A percentile compares a stretch with the other conserved stretches of the same genome.
phyloP scores from a whole-genome alignment of 176 grass and related monocot species.

The Areca catechu region DNA sequence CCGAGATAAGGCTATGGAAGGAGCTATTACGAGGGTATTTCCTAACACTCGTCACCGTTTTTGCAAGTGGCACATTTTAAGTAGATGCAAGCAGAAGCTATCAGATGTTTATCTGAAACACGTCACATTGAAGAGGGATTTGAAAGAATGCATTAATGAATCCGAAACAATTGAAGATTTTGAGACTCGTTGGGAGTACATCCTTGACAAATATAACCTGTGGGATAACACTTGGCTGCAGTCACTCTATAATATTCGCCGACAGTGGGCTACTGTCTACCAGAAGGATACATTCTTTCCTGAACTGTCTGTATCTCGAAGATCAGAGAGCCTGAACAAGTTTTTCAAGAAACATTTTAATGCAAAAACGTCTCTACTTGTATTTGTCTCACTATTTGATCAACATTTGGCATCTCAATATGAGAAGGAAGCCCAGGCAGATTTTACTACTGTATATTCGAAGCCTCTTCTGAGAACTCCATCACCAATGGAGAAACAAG shows the following conservation, averaged over 20 bases:
- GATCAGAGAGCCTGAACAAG: conserved; percentile 43
- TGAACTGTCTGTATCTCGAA: conserved; percentile 26
- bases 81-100: conserved; percentile 44
- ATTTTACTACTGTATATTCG: conserved; percentile 33
- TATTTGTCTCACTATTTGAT: conserved; percentile 39
- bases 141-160: conserved; percentile 34
- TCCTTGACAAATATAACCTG: conserved; percentile 41
- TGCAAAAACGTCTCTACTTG: conserved; percentile 34
- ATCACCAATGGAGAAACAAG: conserved; percentile 48
- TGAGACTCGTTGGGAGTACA: conserved; percentile 41
- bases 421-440: conserved; percentile 49
- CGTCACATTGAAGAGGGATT: conserved; percentile 32
- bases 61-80: conserved; percentile 47
- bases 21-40: conserved; percentile 45
- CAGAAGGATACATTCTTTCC: conserved; percentile 44
- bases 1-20: conserved; percentile 49
- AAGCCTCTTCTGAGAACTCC: conserved; percentile 43
- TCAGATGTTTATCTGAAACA: conserved; percentile 38
- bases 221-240: conserved; percentile 42
- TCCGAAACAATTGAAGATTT: conserved; percentile 34
- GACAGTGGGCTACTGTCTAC: conserved; percentile 45
- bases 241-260: conserved; percentile 21
- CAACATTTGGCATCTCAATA: conserved; percentile 29
- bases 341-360: conserved; percentile 46
- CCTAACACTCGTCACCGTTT: conserved; percentile 36